Percentiles rank a stretch among this genome's conserved stretches.
These are phyloP conservation scores for Pichia sp. DNA, from an alignment of 1,139 yeast genomes.

Conservation along the genomic window DNA sequence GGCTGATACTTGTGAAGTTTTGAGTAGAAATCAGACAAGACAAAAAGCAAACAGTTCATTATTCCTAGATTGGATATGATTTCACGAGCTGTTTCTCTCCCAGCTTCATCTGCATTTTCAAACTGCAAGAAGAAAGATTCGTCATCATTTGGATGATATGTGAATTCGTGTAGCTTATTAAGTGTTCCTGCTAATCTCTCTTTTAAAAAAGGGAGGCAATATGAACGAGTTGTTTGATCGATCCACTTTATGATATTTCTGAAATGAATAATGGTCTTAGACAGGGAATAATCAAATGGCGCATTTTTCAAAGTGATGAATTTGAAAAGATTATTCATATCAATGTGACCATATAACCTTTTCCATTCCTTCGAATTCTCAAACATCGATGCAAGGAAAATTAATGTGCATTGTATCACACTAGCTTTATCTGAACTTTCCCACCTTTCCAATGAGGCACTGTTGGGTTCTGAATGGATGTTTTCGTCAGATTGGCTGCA, in stretches of 20 bases:
- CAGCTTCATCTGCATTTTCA: slow-evolving; percentile 22
- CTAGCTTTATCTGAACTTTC: slow-evolving; percentile 43
- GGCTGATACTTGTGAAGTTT: slow-evolving; percentile 46
- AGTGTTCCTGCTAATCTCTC: slow-evolving; percentile 37
- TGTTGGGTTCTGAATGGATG: slow-evolving; percentile 35
- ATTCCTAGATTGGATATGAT: slow-evolving; percentile 34
- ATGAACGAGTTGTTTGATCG: slow-evolving; percentile 52
- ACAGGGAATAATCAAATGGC: slow-evolving; percentile 57
- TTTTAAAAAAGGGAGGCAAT: slow-evolving; percentile 39
- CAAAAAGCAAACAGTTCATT: slow-evolving; percentile 33
- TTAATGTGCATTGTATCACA: slow-evolving; percentile 44
- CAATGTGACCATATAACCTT: slow-evolving; percentile 38
- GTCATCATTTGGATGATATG: slow-evolving; percentile 26
- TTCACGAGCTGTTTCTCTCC: slow-evolving; percentile 12
- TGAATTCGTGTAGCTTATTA: slow-evolving; percentile 34
- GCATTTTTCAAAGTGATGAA: slow-evolving; percentile 44
- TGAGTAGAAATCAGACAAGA: slow-evolving; percentile 48
- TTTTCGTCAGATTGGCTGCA: slow-evolving; percentile 38
- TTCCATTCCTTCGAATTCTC: slow-evolving; percentile 52
- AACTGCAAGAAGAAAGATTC: slow-evolving; percentile 36
- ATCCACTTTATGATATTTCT: slow-evolving; percentile 51
- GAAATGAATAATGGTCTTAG: slow-evolving; percentile 51
- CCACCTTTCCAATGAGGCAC: slow-evolving; percentile 47
- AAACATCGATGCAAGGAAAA: slow-evolving; percentile 44
- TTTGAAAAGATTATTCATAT: slow-evolving; percentile 43